phyloP scores from a whole-genome alignment of 345 rosid genomes.

The Arabidopsis arenosa region DNA sequence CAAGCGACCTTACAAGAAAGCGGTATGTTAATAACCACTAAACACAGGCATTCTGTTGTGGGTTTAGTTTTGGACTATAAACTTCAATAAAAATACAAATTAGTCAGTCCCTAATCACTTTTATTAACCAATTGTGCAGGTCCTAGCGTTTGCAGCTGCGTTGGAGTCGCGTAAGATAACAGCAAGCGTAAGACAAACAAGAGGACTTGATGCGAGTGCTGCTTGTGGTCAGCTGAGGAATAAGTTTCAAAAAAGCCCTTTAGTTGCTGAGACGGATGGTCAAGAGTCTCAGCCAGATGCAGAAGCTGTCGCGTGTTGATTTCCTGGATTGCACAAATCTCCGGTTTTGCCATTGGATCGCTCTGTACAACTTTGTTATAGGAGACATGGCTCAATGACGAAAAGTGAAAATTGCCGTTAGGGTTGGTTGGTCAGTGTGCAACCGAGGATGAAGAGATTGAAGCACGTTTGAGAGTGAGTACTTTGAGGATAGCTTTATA shows the following conservation, averaged over 20 bases:
- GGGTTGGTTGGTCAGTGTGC: slow-evolving; percentile 26
- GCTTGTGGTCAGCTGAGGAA: slow-evolving; percentile 99
- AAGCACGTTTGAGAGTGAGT: slow-evolving; percentile 21
- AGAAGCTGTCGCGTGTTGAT: slow-evolving; percentile 54
- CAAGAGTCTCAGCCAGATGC: slow-evolving; percentile 53
- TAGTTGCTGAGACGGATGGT: slow-evolving; percentile 48
- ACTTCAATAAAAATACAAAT: not conserved
- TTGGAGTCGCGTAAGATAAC: slow-evolving; percentile 79
- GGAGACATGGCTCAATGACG: slow-evolving; percentile 19
- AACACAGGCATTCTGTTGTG: not conserved
- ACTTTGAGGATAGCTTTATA: slow-evolving; percentile 19
- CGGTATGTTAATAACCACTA: slow-evolving; percentile 51
- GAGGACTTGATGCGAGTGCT: slow-evolving; percentile 96
- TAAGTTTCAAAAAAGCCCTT: slow-evolving; percentile 87
- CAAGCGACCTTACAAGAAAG: slow-evolving; percentile 77
- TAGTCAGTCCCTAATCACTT: slow-evolving; percentile 5
- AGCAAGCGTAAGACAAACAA: slow-evolving; percentile 76
- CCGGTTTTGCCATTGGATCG: slow-evolving; percentile 7
- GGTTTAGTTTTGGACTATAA: not conserved
- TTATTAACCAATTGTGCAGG: slow-evolving; percentile 49
- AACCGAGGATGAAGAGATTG: slow-evolving; percentile 21
- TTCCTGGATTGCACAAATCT: slow-evolving; percentile 6
- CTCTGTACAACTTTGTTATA: slow-evolving; percentile 10
- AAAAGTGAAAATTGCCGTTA: not conserved
- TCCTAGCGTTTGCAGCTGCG: slow-evolving; percentile 69